phyloP scores from a whole-genome alignment of 225 moss, liverwort and hornwort genomes.

The Rhytidiadelphus loreus region DNA sequence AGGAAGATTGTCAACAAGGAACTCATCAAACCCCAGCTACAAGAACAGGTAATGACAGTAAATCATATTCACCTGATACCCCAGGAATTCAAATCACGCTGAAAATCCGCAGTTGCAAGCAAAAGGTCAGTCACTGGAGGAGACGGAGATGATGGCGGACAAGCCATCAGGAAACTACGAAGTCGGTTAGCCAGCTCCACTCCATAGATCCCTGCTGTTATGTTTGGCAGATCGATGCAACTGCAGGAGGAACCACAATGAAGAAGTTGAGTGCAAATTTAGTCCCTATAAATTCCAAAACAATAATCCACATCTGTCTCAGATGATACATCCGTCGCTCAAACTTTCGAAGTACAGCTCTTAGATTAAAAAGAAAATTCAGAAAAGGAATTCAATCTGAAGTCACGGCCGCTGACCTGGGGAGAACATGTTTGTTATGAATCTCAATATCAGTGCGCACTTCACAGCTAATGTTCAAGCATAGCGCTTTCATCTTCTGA shows the following conservation, averaged over 20 bases:
- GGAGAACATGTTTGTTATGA: conserved; percentile 87
- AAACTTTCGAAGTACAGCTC: neutral
- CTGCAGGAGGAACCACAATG: conserved; percentile 1
- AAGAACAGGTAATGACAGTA: neutral
- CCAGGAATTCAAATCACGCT: conserved; percentile 70
- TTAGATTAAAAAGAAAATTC: neutral
- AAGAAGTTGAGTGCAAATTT: neutral
- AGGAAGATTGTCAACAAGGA: neutral
- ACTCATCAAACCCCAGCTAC: neutral
- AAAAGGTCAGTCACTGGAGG: conserved; percentile 81
- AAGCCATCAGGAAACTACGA: conserved; percentile 33
- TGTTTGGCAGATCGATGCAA: conserved; percentile 50
- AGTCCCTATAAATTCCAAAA: neutral
- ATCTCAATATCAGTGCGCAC: conserved; percentile 88
- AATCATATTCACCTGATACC: conserved; percentile 51
- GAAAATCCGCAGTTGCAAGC: conserved; percentile 84
- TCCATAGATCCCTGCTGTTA: conserved; percentile 40
- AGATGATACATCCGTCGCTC: neutral
- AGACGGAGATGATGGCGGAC: conserved; percentile 61
- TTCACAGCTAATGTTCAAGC: conserved; percentile 70
- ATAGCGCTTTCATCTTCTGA: conserved; percentile 82
- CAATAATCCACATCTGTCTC: neutral
- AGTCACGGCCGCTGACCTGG: conserved; percentile 39
- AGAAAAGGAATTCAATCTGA: neutral
- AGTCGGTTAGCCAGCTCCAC: conserved; percentile 38